Evolutionary conservation across 768 basidiomycete genomes (phyloP), one percentile per base, ranked within the genome.

Genomic region (Rhizopogon salebrosus): DNA sequence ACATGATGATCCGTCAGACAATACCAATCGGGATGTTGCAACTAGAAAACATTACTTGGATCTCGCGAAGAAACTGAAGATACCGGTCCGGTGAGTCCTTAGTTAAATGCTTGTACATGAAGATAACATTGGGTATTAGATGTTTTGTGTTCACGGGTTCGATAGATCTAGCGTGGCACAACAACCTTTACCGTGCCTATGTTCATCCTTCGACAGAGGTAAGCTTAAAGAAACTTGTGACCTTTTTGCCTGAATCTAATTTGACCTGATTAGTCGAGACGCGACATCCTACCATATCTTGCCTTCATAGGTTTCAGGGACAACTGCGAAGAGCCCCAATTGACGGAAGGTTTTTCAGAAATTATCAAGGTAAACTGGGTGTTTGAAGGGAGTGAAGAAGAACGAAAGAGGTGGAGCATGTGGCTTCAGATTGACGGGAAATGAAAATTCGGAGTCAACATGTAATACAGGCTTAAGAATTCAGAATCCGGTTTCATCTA

Each of bases 91-190:
- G 88, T 84, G 60, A 23, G 56, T 49, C 31, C 62, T 60, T 48
- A 11, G 41, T 16, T 24, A 4, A 14, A 50, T 31, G 9, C 29
- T 20, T 6, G 29, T 16, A 37, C 39, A 34, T 16, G 41, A 51
- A 51, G 10, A 23, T 22, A 24, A 43, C 14, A 11, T 6, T 51
- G 37, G 43, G 22, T 7, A 38, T 34, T 45, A 89, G 90, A 51
- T 89, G 90, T 62, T 81, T 95, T 64, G 57, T 79, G 24, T 95
- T 97, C 60, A 74, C 80, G 8, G 88, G 84, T 40, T 80, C 87
- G 8, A 60, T 82, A n/a, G 88, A 92, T 41, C 76, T 95, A 6
- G 91, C 91, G 2, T 89, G 85, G 85, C 95, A 98, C 68, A 97
- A 98, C 66, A 95, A 95, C 61, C 69, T 94, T 7, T 97, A 95